Evolutionary conservation across 305 asterid genomes (phyloP).

Genomic region (Fraxinus paxiana): DNA sequence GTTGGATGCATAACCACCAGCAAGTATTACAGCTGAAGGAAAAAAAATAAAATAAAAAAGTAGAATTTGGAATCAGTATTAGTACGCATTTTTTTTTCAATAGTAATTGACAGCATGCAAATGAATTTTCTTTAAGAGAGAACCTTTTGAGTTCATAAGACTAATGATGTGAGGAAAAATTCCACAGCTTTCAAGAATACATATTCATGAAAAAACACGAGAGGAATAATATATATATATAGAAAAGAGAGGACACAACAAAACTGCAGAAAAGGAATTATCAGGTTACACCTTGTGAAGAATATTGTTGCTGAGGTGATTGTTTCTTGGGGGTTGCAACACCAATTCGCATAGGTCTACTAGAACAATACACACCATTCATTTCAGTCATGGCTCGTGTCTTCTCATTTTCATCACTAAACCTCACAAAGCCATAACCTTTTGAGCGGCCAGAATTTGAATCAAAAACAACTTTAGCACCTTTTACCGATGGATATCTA

Average conservation of each 20-base stretch:
- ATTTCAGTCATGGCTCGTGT: conserved; percentile 39
- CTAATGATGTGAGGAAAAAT: not conserved
- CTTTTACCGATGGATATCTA: conserved; percentile 60
- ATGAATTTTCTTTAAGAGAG: not conserved
- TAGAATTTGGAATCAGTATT: conserved; percentile 5
- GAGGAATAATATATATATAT: not conserved
- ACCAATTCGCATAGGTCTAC: conserved; percentile 70
- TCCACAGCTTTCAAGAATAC: not conserved
- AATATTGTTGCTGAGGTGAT: conserved; percentile 58
- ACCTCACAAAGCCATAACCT: conserved; percentile 50
- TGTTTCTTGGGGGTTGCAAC: conserved; percentile 94
- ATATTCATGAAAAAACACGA: not conserved
- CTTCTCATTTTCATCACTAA: conserved; percentile 44
- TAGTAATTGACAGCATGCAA: not conserved
- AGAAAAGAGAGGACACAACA: not conserved
- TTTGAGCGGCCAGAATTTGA: conserved; percentile 36
- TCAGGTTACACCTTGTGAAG: conserved; percentile 66
- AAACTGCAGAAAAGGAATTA: not conserved
- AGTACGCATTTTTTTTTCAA: not conserved
- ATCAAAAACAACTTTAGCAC: conserved; percentile 45
- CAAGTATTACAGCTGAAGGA: conserved; percentile 53
- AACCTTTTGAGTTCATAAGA: not conserved
- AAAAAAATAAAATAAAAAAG: not conserved
- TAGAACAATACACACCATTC: conserved; percentile 40
- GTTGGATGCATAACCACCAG: conserved; percentile 75